Percentiles rank a stretch among this genome's conserved stretches.
These are phyloP conservation scores for Talaromyces verruculosus DNA, from an alignment of 2,329 filamentous ascomycete genomes.

Conservation along the genomic window DNA sequence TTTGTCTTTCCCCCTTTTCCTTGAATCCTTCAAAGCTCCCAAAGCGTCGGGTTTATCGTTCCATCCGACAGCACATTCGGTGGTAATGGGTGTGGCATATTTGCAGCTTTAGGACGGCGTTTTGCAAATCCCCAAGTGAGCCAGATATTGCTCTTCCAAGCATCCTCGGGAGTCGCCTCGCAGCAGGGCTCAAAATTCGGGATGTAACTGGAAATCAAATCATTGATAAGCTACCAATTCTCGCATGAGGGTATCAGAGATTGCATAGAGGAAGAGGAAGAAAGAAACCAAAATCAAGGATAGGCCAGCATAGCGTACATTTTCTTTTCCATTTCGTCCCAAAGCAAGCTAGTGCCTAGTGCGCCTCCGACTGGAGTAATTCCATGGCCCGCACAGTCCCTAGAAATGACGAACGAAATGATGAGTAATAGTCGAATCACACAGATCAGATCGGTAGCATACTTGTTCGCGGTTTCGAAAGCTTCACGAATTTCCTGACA, in stretches of 20 bases:
- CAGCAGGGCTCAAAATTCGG: not conserved
- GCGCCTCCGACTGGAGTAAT: not conserved
- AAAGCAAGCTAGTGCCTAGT: not conserved
- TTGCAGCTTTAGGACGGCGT: not conserved
- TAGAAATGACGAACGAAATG: not conserved
- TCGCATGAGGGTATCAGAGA: not conserved
- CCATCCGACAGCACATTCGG: not conserved
- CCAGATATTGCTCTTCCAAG: not conserved
- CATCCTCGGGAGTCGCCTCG: not conserved
- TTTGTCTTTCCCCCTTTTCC: not conserved
- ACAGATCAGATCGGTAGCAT: not conserved
- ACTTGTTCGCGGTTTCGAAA: not conserved
- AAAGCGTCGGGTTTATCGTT: not conserved
- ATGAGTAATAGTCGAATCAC: not conserved
- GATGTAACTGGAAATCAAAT: not conserved
- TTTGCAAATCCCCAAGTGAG: not conserved
- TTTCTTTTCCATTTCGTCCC: not conserved
- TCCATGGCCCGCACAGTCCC: not conserved
- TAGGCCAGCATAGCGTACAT: not conserved
- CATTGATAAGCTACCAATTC: not conserved
- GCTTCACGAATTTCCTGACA: slow-evolving; percentile 5
- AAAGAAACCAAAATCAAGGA: not conserved
- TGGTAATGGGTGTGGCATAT: not conserved
- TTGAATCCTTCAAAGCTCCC: not conserved
- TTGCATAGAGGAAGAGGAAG: not conserved